Conservation (phyloP, 208 protist species). For the Crithidia mellificae region DNA sequence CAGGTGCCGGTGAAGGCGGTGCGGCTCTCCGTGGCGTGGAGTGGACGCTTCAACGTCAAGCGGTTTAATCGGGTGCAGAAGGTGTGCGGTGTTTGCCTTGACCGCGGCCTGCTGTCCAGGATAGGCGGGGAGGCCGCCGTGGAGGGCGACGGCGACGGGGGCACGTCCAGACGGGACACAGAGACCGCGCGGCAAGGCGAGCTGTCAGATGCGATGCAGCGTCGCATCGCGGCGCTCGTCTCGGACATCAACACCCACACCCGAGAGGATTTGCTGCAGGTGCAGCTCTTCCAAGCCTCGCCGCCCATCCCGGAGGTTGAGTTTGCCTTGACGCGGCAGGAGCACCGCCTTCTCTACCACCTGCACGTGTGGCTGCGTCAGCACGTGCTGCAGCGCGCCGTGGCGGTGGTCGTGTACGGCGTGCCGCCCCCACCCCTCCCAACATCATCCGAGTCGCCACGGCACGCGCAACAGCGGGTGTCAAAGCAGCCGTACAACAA, state of each 20-base stretch:
- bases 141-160: not conserved
- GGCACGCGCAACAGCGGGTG: too few species aligned
- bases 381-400: slow-evolving; percentile 43
- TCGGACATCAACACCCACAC: slow-evolving; percentile 50
- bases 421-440: slow-evolving; percentile 11
- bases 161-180: too few species aligned
- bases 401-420: slow-evolving; percentile 68
- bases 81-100: slow-evolving; percentile 74
- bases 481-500: too few species aligned
- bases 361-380: slow-evolving; percentile 52
- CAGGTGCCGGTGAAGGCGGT: slow-evolving; percentile 58
- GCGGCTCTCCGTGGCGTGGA: slow-evolving; percentile 82
- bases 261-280: slow-evolving; percentile 44
- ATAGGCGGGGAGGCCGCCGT: not conserved
- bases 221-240: slow-evolving; percentile 48
- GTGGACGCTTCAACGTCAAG: slow-evolving; percentile 75
- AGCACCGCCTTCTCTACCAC: slow-evolving; percentile 44
- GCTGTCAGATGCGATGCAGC: slow-evolving; percentile 33
- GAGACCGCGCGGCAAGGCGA: not conserved
- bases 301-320: slow-evolving; percentile 68
- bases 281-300: slow-evolving; percentile 72
- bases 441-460: not conserved
- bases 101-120: slow-evolving; percentile 15
- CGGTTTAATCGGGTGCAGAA: slow-evolving; percentile 72
- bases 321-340: slow-evolving; percentile 54